These are phyloP conservation scores for Solanum clarkiae DNA, from an alignment of 257 asterid species.

Conservation along the genomic window DNA sequence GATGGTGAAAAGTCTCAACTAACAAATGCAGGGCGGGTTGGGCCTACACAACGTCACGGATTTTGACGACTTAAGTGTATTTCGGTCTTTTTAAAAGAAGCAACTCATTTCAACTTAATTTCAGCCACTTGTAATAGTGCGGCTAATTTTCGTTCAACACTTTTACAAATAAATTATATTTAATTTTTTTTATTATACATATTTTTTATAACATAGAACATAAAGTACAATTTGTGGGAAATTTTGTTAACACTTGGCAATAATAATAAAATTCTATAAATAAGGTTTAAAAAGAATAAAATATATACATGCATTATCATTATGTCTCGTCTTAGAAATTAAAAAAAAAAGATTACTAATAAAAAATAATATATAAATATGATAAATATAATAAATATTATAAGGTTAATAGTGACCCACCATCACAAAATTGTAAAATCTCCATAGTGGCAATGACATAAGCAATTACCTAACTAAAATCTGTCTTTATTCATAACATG, in stretches of 20 bases:
- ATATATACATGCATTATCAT: accelerated
- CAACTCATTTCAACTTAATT: background rate
- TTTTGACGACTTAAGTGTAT: background rate
- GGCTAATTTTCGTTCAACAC: background rate
- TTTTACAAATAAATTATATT: no score
- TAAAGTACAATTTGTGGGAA: no score
- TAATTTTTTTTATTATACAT: no score
- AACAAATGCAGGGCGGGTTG: background rate
- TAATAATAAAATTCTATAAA: no score
- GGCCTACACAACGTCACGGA: background rate
- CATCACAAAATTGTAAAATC: background rate
- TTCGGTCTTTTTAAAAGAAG: background rate
- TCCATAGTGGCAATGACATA: background rate
- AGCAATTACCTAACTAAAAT: background rate
- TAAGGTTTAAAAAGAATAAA: no score
- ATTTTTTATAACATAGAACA: no score
- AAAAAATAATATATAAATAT: no score
- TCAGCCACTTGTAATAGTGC: background rate
- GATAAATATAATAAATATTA: no score
- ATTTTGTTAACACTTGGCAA: no score
- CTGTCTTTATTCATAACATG: background rate
- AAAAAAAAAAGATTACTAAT: no score
- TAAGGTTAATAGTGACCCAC: no score
- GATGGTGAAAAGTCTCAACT: background rate
- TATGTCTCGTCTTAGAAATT: no score